These are phyloP conservation scores for Waltiozyma solani DNA, from an alignment of 1,139 yeast genomes.

Conservation along the genomic window DNA sequence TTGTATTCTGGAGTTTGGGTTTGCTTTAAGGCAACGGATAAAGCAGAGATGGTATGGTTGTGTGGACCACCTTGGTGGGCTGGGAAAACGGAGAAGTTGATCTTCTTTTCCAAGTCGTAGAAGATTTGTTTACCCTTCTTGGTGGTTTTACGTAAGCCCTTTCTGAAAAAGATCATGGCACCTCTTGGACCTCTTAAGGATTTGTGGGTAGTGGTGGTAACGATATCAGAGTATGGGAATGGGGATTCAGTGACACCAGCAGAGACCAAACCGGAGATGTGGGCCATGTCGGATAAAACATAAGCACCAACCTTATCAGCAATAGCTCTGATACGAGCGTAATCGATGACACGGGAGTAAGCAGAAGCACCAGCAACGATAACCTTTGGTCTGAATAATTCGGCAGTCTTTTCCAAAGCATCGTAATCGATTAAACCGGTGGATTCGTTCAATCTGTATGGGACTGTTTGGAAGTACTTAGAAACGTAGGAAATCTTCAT, in stretches of 20 bases:
- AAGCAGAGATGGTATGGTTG: slow-evolving; percentile 92
- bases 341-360: slow-evolving; percentile 84
- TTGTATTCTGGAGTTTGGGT: slow-evolving; percentile 79
- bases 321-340: slow-evolving; percentile 78
- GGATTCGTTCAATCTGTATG: slow-evolving; percentile 74
- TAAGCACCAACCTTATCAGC: slow-evolving; percentile 94
- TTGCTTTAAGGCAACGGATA: slow-evolving; percentile 91
- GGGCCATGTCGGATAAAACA: slow-evolving; percentile 92
- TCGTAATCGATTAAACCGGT: slow-evolving; percentile 93
- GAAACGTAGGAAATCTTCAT: slow-evolving; percentile 86
- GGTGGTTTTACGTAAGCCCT: slow-evolving; percentile 73
- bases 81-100: slow-evolving; percentile 95
- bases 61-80: slow-evolving; percentile 99
- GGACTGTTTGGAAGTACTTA: slow-evolving; percentile 95
- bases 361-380: slow-evolving; percentile 97
- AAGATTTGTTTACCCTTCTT: slow-evolving; percentile 83
- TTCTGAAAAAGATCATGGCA: slow-evolving; percentile 95
- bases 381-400: slow-evolving; percentile 85
- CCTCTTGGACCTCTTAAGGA: slow-evolving; percentile 98
- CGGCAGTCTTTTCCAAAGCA: slow-evolving; percentile 72
- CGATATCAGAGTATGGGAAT: slow-evolving; percentile 89
- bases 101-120: slow-evolving; percentile 81
- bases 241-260: slow-evolving; percentile 92
- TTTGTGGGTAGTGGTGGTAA: slow-evolving; percentile 95
- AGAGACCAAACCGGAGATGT: slow-evolving; percentile 87